Percentiles rank a stretch among this genome's conserved stretches.
Evolutionary conservation across 495 filamentous ascomycete genomes (phyloP).

Genomic region (Aspergillus mulundensis): DNA sequence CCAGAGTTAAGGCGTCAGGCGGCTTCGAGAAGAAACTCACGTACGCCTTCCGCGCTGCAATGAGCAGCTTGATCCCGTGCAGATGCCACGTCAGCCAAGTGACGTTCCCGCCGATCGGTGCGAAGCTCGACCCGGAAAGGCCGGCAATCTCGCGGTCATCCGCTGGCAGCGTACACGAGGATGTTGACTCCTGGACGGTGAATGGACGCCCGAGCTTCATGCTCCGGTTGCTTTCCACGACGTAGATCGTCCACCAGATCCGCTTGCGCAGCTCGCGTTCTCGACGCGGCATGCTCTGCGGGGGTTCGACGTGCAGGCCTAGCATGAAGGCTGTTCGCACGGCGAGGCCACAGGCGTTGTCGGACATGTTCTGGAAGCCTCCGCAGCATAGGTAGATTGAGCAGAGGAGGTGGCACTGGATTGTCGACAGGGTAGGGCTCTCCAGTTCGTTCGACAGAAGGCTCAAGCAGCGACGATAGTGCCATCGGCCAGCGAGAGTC

Average conservation of each 20-base stretch:
- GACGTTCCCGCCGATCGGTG: slow-evolving; percentile 30
- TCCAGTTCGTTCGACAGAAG: slow-evolving; percentile 46
- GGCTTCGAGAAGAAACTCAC: slow-evolving; percentile 31
- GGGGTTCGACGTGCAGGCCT: slow-evolving; percentile 49
- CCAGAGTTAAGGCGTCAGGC: background rate
- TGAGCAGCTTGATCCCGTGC: slow-evolving; percentile 35
- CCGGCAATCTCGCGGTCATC: slow-evolving; percentile 30
- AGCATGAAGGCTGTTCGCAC: slow-evolving; percentile 48
- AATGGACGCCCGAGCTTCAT: slow-evolving; percentile 54
- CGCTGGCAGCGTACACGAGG: slow-evolving; percentile 38
- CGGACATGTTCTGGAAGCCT: slow-evolving; percentile 48
- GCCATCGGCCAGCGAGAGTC: slow-evolving; percentile 42
- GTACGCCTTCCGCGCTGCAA: slow-evolving; percentile 34
- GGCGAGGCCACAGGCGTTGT: slow-evolving; percentile 36
- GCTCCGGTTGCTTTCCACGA: slow-evolving; percentile 42
- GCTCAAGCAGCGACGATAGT: slow-evolving; percentile 42
- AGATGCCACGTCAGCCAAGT: slow-evolving; percentile 40
- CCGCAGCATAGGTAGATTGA: slow-evolving; percentile 43
- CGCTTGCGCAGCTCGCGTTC: slow-evolving; percentile 43
- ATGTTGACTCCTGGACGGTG: slow-evolving; percentile 25
- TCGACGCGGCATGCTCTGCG: slow-evolving; percentile 26
- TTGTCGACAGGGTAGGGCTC: slow-evolving; percentile 43
- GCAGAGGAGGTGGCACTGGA: slow-evolving; percentile 49
- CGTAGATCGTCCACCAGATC: slow-evolving; percentile 51
- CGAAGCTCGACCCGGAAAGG: slow-evolving; percentile 35